Evolutionary conservation across 306 rosid genomes (phyloP), one percentile per base, ranked within the genome.

Genomic region (Gastrolobium villosum): DNA sequence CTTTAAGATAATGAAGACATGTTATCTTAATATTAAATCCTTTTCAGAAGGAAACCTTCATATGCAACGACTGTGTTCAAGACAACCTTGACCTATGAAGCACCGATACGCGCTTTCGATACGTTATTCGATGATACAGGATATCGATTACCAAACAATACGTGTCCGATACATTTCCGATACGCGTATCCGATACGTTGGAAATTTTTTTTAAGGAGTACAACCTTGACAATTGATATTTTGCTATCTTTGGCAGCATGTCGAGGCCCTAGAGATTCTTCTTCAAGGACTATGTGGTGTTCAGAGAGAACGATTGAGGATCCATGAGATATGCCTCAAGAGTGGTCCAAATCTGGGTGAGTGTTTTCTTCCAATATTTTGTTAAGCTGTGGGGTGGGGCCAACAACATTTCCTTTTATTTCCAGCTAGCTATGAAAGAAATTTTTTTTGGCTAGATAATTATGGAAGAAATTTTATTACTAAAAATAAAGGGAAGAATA

Each of bases 231-330:
- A 31, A 30, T 61, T 82, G 53, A 75, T 37, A 43, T 79, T 78
- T 65, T 40, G 26, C 70, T 79, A 70, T 53, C 57, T 56, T 85
- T 74, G 66, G 74, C 88, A 95, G 99, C 98, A 92, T 84, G 98
- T 95, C 48, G 99, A 95, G 86, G 99, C 98, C 28, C 93, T 92
- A 50, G 98, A 91, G 89, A 95, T 95, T 65, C 99, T 95, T 82
- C 97, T 95, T 72, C 98, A 92, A 84, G 99, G 98, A 46, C 91
- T 91, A 52, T 92, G 97, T 81, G 99, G 98, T 74, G 99, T 92
- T 86, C 90, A 85, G 31, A 88, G 86, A 81, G 97, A 95, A 79
- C 77, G 89, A 15, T 84, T 93, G 79, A 91, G 91, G 84, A 84
- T 91, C 78, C 98, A 95, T 85, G 99, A 93, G 84, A 84, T 93